These are phyloP conservation scores for Hordeum marinum DNA, from an alignment of 176 grass and related monocot species.

Conservation along the genomic window DNA sequence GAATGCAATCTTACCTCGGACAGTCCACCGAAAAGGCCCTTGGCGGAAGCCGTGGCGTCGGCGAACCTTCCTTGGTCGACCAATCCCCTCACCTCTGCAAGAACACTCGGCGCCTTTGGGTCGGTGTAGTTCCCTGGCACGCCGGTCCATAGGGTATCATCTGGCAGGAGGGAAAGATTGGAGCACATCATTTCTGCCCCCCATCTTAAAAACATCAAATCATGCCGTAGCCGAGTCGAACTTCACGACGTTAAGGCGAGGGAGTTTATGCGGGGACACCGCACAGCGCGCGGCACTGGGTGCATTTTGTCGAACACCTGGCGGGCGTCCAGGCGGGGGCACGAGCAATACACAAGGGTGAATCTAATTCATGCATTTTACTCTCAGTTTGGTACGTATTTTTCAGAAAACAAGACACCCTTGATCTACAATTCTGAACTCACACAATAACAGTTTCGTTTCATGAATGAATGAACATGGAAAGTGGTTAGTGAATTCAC, in stretches of 20 bases:
- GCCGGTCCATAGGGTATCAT: constrained; percentile 56
- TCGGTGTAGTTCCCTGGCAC: constrained; percentile 59
- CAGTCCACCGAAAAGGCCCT: constrained; percentile 32
- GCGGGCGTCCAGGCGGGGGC: not conserved
- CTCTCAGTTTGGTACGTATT: not conserved
- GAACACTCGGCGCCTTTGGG: constrained; percentile 28
- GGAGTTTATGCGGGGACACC: not conserved
- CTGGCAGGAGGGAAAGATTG: not conserved
- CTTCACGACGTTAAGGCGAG: not conserved
- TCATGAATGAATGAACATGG: not conserved
- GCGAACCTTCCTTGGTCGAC: constrained; percentile 49
- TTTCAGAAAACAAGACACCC: not conserved
- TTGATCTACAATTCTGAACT: not conserved
- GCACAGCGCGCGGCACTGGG: not conserved
- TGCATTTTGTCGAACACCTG: not conserved
- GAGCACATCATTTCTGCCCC: not conserved
- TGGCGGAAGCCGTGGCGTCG: constrained; percentile 45
- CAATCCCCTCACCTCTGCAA: constrained; percentile 52
- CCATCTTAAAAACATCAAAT: not conserved
- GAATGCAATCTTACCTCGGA: constrained; percentile 39
- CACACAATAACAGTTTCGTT: no score
- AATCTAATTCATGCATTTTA: no score
- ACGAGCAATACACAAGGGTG: not conserved
- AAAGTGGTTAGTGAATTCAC: not conserved
- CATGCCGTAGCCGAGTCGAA: not conserved